phyloP scores from a whole-genome alignment of 148 eudicot genomes.

The Talinum fruticosum region DNA sequence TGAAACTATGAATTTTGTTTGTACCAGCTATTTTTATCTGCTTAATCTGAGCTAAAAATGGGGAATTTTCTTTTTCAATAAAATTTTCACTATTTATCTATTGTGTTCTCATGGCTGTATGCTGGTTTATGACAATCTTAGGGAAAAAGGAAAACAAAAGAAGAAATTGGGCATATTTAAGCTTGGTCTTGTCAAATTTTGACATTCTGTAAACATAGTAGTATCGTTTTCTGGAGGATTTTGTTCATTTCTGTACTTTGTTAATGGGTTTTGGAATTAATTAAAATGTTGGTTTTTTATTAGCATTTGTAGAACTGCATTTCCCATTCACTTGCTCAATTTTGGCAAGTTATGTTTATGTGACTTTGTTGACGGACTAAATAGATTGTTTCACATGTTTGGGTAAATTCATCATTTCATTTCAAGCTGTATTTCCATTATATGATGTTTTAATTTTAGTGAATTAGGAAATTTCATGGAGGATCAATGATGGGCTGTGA shows the following conservation, averaged over 20 bases:
- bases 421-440: neutral
- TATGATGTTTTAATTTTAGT: conserved; percentile 1
- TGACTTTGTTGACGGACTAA: neutral
- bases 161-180: neutral
- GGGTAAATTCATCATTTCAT: conserved; percentile 5
- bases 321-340: neutral
- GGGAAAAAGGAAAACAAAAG: neutral
- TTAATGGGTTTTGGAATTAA: neutral
- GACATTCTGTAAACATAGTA: neutral
- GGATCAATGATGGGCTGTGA: neutral
- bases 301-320: neutral
- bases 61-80: too few species aligned
- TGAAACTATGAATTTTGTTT: neutral
- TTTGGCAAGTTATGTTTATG: neutral
- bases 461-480: too few species aligned
- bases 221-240: neutral
- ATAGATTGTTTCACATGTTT: neutral
- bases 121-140: neutral
- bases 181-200: neutral
- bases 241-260: neutral
- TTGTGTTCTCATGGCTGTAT: neutral
- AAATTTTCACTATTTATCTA: neutral
- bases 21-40: neutral
- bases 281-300: neutral
- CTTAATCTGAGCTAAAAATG: neutral